Base-by-base conservation (phyloP, 2,329 filamentous ascomycete genomes). In the Cercospora beticola region DNA sequence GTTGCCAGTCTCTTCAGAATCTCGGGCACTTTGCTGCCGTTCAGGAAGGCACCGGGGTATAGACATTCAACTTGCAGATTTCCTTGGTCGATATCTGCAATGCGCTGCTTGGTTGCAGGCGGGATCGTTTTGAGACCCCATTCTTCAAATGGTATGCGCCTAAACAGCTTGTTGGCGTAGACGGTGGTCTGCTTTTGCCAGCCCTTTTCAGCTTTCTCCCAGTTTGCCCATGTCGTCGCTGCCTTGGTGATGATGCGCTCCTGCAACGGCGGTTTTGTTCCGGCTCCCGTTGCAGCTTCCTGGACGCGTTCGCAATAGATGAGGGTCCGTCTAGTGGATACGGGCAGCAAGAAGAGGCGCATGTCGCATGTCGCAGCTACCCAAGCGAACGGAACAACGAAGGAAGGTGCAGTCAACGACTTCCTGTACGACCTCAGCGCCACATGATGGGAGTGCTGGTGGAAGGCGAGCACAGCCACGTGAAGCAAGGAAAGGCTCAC, bases 61-160 rank as follows among this genome's bases (percentile, higher is more conserved):
- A 92, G 82, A 31, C 71, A 73, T 28, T 75, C 71, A 10, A 74
- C 69, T 74, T 87, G 88, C 62, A 88, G 86, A 71, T 86, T 85
- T 43, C 86, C 87, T 63, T 87, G 79, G 23, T 89, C 76, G 74
- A 91, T 88, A 63, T 92, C 88, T 60, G 86, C 83, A 73, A 87
- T 86, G 67, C 89, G 86, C 73, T 88, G 86, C 67, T 88, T 83
- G 52, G 89, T 92, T 74, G 97, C 84, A 23, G 94, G 90, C 56
- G 95, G 95, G 63, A 99, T 90, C 40, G 93, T 97, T 83, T 98
- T 98, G 73, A 99, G 85, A 0, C 92, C 93, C 95, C 95, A 99
- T 89, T 99, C 95, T 81, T 98, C 92, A 79, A 92, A 97, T 2
- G 95, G 92, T 76, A 99, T 97, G 71, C 92, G 88, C 75, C 92